Base-by-base conservation (phyloP, 169 alveolate species). In the Plasmodium billcollinsi region DNA sequence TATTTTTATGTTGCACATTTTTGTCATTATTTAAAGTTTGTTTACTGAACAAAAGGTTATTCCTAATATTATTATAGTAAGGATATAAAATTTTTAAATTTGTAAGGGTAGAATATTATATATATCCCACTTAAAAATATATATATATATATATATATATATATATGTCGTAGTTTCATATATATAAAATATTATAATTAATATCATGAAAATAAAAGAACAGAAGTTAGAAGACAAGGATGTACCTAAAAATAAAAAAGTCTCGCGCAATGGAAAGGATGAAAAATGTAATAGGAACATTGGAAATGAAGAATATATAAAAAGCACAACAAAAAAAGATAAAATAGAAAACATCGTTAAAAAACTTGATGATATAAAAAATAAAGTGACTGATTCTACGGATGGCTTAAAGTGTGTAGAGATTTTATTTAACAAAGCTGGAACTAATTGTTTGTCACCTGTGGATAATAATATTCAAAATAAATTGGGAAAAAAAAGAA, bases 351-450 rank as follows among this genome's bases (percentile, higher is more conserved):
- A 15, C 29, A 66, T 80, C 39, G 52, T 76, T n/a, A 80, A 67
- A 52, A 80, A 56, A 59, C n/a, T 80, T 66, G 69, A 80, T 26
- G 58, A 9, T 24, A 45, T 80, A 15, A 66, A 39, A 56, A 54
- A 59, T 14, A 80, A 20, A 54, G 70, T 80, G 7, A 49, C 47
- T 20, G 56, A 24, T 24, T 80, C 73, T 14, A 67, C 83, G 39
- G 83, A 80, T 21, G 29, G 69, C 24, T 80, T 80, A 8, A 80
- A 80, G 59, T 80, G 66, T 39, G 90, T 61, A 6, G 90, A 80
- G 54, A 24, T 80, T 11, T 80, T 80, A 67, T 80, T 66, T 26
- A 58, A 80, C 43, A 52, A 49, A 21, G 76, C 90, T 21, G 90
- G 90, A 9, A 54, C 58, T n/a, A 80, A 54, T 29, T 80, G 90